Base-by-base conservation (phyloP, 805 yeast genomes). In the Metschnikowia borealis region DNA sequence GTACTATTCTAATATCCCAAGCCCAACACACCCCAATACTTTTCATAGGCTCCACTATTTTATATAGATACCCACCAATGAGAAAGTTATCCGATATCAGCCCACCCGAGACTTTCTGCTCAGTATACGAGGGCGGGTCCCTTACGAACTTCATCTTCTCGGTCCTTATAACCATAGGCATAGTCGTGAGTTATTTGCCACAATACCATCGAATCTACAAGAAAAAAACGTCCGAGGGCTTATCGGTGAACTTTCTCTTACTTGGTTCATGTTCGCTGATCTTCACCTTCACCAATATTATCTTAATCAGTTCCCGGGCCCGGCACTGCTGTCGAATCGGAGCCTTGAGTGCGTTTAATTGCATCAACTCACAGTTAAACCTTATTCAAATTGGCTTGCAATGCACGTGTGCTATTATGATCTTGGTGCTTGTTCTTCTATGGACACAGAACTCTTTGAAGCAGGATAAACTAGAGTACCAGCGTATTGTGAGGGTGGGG, bases 261-360 rank as follows among this genome's bases (percentile, higher is more conserved):
- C 74, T 89, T 38, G 94, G 94, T 3, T 79, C 85, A 4, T 65
- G 84, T 44, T 81, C 91, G 18, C 83, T 87, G n/a, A 67, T 83
- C 29, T 78, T 84, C 58, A 82, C 92, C 0, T 67, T 84, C 44
- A 73, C 85, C 17, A 89, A 89, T 60, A 77, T 89, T 43, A 64
- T 83, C 4, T 65, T 88, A 32, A 74, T 88, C 11, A 79, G 87
- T 5, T 66, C 79, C 15, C 76, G 80, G 0, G 87, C 89, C 0
- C 62, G 87, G 29, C 64, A 73, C 31, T 89, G 96, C 63, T 84
- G 92, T 59, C 54, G 62, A 2, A 43, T 57, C 6, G 75, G 75
- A 6, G 65, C 70, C 20, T 63, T 84, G 46, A 63, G 72, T 13
- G 50, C 60, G 1, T 83, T 82, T 59, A 83, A 84, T 58, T 87